phyloP scores from a whole-genome alignment of 768 basidiomycete genomes.

The Kwoniella heveanensis region DNA sequence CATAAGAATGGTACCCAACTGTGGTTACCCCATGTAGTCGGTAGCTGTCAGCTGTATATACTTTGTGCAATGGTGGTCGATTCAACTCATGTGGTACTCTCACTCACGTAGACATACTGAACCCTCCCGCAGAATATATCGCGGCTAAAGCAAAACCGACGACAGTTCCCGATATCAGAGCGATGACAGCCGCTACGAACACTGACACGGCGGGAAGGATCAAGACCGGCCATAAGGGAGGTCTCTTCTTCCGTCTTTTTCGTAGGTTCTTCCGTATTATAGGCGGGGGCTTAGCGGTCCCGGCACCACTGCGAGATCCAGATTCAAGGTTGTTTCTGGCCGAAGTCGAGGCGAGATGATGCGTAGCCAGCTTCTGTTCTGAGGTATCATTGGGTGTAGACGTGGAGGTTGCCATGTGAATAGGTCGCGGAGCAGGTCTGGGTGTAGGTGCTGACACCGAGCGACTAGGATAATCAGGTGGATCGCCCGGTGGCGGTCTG shows the following conservation, averaged over 20 bases:
- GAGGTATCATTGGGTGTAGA: not conserved
- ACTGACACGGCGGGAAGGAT: constrained; percentile 31
- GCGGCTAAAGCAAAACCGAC: constrained; percentile 51
- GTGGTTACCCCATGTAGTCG: not conserved
- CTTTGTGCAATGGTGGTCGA: not conserved
- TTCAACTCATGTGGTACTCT: too few species aligned
- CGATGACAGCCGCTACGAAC: constrained; percentile 29
- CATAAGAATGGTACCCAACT: constrained; percentile 52
- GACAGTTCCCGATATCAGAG: constrained; percentile 40
- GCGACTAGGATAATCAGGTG: not conserved
- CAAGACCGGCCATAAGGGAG: constrained; percentile 48
- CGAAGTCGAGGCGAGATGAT: too few species aligned
- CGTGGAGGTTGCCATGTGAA: not conserved
- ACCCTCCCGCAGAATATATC: constrained; percentile 48
- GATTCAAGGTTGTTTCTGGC: too few species aligned
- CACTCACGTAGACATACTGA: constrained; percentile 52
- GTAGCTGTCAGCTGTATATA: not conserved
- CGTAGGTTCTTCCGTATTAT: constrained; percentile 1
- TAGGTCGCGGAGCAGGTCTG: not conserved
- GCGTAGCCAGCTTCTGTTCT: too few species aligned
- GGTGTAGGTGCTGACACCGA: not conserved
- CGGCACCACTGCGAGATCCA: too few species aligned
- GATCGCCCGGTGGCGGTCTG: constrained; percentile 14
- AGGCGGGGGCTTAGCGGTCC: not conserved
- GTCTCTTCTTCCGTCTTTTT: constrained; percentile 30